Base-by-base conservation (phyloP, 169 alveolate genomes). In the Plasmodium cynomolgi region DNA sequence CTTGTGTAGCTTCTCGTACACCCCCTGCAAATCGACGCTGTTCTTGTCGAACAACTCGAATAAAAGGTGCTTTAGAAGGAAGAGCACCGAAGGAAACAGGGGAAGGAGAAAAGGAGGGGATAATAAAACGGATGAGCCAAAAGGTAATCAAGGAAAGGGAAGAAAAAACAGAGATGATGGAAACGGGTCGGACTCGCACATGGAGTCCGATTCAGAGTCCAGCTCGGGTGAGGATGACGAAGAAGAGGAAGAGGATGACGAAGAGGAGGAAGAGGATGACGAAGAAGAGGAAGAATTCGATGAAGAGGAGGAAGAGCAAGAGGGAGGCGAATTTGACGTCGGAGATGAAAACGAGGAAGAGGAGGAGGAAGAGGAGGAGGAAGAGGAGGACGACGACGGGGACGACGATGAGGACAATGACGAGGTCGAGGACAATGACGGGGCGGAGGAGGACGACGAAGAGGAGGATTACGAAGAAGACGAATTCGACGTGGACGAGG, bases 121-220 rank as follows among this genome's bases (percentile, higher is more conserved):
- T 17, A 39, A 77, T 6, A 47, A 80, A 80, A 80, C 47, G 56
- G 26, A 81, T 80, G 41, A 79, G 9, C 94, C 62, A 47, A 34
- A 80, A 9, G 81, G 80, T 80, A 71, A 37, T 3, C 62, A 73
- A 80, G 75, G 73, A 56, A 83, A 82, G 33, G 74, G 62, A 77
- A 39, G 73, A 47, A 92, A 44, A 77, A 31, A 47, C 17, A 81
- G 74, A 34, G 62, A 6, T 58, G 54, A 82, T 41, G 34, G 23
- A 7, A 83, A 44, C 29, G 86, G 81, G 15, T 23, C 86, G 1
- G 56, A 17, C 3, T 91, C 84, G 4, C 44, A 47, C 80, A 33
- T 44, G 20, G 80, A 77, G 17, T 84, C 92, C n/a, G 95, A 77
- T 29, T 84, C 84, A 17, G 92, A 79, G n/a, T 68, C 84, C 54